phyloP scores from a whole-genome alignment of 2,329 filamentous ascomycete species.

The Hypoxylon rubiginosum region DNA sequence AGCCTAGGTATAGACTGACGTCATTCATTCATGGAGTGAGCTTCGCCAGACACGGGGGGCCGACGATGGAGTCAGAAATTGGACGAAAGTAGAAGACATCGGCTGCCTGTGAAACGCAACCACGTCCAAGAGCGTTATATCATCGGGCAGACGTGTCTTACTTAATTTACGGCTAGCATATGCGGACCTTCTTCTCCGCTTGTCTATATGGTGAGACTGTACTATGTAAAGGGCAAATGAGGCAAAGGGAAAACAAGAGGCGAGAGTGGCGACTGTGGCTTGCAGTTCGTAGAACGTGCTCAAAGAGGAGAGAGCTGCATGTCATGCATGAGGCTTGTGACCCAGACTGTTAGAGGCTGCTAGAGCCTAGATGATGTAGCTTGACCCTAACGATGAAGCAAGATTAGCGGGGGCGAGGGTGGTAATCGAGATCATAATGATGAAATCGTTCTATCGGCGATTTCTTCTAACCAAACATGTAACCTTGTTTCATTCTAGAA shows the following conservation, averaged over 20 bases:
- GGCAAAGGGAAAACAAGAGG: neutral
- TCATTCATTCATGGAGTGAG: constrained; percentile 34
- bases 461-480: neutral
- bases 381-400: constrained; percentile 21
- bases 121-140: neutral
- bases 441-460: constrained; percentile 29
- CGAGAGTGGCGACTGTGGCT: constrained; percentile 22
- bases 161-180: neutral
- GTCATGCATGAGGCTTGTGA: constrained; percentile 24
- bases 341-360: no score
- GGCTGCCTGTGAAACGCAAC: neutral
- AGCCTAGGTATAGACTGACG: constrained; percentile 19
- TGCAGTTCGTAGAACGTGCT: neutral
- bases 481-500: constrained; percentile 10
- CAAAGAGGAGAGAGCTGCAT: neutral
- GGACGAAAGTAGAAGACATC: constrained; percentile 23
- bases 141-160: neutral
- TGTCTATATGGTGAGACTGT: neutral
- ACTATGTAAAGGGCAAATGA: neutral
- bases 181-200: constrained; percentile 31
- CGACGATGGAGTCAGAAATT: constrained; percentile 35
- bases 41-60: constrained; percentile 7
- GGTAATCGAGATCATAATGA: constrained; percentile 37
- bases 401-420: constrained; percentile 17
- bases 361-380: constrained; percentile 23